Percentiles rank a stretch among this genome's conserved stretches.
phyloP scores from a whole-genome alignment of 176 grass and related monocot genomes.

The Oryza longistaminata region DNA sequence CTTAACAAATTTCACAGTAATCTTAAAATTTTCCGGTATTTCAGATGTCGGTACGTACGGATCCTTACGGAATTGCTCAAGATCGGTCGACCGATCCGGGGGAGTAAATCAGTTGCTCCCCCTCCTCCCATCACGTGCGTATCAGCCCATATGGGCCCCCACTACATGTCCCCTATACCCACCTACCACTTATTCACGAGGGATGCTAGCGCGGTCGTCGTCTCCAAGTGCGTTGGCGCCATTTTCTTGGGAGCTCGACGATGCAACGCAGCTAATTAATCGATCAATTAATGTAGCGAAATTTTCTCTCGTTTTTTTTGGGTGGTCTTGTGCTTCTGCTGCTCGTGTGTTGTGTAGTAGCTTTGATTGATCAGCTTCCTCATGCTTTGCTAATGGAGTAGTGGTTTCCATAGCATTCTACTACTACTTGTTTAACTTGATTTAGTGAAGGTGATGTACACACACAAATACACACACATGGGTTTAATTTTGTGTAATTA shows the following conservation, averaged over 20 bases:
- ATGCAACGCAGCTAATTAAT: background rate
- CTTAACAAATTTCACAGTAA: too few species aligned
- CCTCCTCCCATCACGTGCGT: too few species aligned
- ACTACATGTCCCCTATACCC: too few species aligned
- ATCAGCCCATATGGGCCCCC: too few species aligned
- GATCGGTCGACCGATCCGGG: too few species aligned
- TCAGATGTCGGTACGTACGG: too few species aligned
- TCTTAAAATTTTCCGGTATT: too few species aligned
- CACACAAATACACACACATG: background rate
- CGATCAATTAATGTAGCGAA: background rate
- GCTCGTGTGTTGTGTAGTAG: background rate
- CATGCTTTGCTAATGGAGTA: background rate
- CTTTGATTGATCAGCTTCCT: background rate
- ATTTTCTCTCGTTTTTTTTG: background rate
- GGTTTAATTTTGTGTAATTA: background rate
- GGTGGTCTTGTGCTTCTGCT: background rate
- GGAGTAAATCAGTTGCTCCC: too few species aligned
- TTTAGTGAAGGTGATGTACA: slow-evolving; percentile 19
- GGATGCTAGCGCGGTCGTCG: too few species aligned
- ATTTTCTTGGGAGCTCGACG: background rate
- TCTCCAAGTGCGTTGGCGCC: background rate
- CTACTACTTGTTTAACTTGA: background rate
- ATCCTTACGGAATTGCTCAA: too few species aligned
- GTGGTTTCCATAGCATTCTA: background rate
- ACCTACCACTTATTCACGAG: too few species aligned